Conservation (phyloP, 176 grass and related monocot genomes). For the Alopecurus myosuroides region DNA sequence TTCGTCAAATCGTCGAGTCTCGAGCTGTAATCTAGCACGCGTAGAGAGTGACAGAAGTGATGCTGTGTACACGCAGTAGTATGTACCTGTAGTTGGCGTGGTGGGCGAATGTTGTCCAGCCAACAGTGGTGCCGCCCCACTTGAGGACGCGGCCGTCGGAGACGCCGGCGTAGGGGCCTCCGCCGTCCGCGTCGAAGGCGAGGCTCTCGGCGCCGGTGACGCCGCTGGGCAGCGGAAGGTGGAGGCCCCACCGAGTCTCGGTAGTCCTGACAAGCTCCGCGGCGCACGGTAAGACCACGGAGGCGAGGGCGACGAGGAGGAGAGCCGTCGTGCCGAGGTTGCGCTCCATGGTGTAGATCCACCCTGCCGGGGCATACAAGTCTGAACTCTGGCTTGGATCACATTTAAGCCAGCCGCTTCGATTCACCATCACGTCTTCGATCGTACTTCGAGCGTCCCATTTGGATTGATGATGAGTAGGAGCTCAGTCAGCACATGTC, state of each 20-base stretch:
- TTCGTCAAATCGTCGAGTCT: neutral
- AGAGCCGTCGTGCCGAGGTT: neutral
- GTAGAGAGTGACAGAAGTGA: neutral
- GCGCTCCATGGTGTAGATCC: neutral
- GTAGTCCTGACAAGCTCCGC: neutral
- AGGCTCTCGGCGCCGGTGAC: slow-evolving; percentile 38
- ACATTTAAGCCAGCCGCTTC: neutral
- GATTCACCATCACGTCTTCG: neutral
- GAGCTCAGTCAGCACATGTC: neutral
- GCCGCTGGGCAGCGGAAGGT: neutral
- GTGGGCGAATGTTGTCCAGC: slow-evolving; percentile 37
- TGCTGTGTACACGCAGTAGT: neutral
- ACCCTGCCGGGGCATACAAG: neutral
- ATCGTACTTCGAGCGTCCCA: neutral
- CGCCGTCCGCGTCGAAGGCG: slow-evolving; percentile 16
- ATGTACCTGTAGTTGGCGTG: neutral
- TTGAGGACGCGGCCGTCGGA: slow-evolving; percentile 64
- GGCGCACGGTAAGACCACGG: neutral
- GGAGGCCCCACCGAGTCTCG: neutral
- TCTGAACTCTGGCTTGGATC: neutral
- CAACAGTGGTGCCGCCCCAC: slow-evolving; percentile 38
- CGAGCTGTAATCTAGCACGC: neutral
- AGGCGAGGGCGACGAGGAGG: neutral
- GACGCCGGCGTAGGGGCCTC: slow-evolving; percentile 68
- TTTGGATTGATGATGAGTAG: neutral